phyloP scores from a whole-genome alignment of 371 early-diverging fungal genomes.

The Mortierella polycephala region DNA sequence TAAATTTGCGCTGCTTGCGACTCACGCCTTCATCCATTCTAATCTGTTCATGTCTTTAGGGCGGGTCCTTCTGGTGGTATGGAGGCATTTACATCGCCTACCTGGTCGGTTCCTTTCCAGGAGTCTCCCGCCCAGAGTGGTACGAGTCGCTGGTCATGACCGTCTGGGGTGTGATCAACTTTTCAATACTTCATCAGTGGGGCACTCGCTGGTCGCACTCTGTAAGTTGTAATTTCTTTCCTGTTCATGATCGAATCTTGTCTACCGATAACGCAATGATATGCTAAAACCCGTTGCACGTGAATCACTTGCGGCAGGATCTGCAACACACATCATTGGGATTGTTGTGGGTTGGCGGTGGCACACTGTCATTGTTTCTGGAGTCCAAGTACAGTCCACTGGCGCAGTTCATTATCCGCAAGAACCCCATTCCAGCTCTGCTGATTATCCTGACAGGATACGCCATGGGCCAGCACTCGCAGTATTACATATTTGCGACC shows the following conservation, averaged over 20 bases:
- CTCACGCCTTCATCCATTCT: background rate
- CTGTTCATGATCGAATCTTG: background rate
- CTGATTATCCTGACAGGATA: slow-evolving; percentile 46
- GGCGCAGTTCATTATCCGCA: slow-evolving; percentile 30
- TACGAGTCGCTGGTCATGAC: slow-evolving; percentile 49
- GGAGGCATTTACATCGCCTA: slow-evolving; percentile 51
- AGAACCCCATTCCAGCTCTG: slow-evolving; percentile 46
- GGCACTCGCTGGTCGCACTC: slow-evolving; percentile 52
- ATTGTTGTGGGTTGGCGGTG: slow-evolving; percentile 46
- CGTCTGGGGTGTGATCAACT: slow-evolving; percentile 53
- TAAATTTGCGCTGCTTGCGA: too few species aligned
- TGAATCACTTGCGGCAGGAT: slow-evolving; percentile 16
- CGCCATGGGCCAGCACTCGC: slow-evolving; percentile 50
- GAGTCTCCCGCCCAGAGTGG: slow-evolving; percentile 43
- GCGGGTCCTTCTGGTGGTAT: slow-evolving; percentile 55
- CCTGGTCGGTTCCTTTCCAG: slow-evolving; percentile 44
- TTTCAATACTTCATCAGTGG: slow-evolving; percentile 52
- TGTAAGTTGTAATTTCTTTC: slow-evolving; percentile 15
- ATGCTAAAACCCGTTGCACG: background rate
- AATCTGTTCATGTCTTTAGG: slow-evolving; percentile 15
- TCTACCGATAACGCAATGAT: background rate
- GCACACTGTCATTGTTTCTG: slow-evolving; percentile 30
- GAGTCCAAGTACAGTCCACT: slow-evolving; percentile 44
- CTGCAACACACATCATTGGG: slow-evolving; percentile 51
- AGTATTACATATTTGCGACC: slow-evolving; percentile 49